Evolutionary conservation across 2,329 filamentous ascomycete species (phyloP).

Genomic region (Alternaria sp.): DNA sequence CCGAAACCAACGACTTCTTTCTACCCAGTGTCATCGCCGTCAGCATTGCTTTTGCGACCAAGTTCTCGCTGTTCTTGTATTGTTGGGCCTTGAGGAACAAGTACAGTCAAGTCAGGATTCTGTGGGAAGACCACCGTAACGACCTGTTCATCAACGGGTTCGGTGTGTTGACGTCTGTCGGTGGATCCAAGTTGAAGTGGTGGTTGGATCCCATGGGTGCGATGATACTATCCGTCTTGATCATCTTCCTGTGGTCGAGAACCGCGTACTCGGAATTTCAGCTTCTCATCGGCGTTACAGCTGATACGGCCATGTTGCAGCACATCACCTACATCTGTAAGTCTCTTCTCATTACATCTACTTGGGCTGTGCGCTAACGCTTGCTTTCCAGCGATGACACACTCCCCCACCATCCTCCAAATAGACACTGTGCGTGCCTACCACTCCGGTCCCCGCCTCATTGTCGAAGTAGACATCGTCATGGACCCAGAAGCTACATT

Average conservation of each 20-base stretch:
- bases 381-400: slow-evolving; percentile 73
- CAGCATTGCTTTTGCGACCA: slow-evolving; percentile 82
- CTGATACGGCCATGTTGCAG: slow-evolving; percentile 85
- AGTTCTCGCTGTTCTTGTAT: slow-evolving; percentile 85
- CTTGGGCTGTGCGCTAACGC: not conserved
- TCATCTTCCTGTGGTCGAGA: slow-evolving; percentile 81
- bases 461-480: slow-evolving; percentile 96
- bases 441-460: slow-evolving; percentile 85
- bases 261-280: slow-evolving; percentile 92
- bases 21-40: slow-evolving; percentile 88
- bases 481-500: slow-evolving; percentile 82
- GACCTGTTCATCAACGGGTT: slow-evolving; percentile 97
- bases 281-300: slow-evolving; percentile 87
- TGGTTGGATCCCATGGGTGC: slow-evolving; percentile 96
- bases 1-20: slow-evolving; percentile 71
- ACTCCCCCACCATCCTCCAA: slow-evolving; percentile 78
- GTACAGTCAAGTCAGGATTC: slow-evolving; percentile 88
- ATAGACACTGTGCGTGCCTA: slow-evolving; percentile 97
- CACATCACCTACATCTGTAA: slow-evolving; percentile 92
- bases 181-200: slow-evolving; percentile 87
- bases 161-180: slow-evolving; percentile 89
- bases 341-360: slow-evolving; percentile 25
- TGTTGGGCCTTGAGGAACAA: slow-evolving; percentile 91
- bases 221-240: slow-evolving; percentile 80
- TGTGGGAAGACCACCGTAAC: slow-evolving; percentile 98